Base-by-base conservation (phyloP, 1,284 basidiomycete species). In the Nidula niveotomentosa region DNA sequence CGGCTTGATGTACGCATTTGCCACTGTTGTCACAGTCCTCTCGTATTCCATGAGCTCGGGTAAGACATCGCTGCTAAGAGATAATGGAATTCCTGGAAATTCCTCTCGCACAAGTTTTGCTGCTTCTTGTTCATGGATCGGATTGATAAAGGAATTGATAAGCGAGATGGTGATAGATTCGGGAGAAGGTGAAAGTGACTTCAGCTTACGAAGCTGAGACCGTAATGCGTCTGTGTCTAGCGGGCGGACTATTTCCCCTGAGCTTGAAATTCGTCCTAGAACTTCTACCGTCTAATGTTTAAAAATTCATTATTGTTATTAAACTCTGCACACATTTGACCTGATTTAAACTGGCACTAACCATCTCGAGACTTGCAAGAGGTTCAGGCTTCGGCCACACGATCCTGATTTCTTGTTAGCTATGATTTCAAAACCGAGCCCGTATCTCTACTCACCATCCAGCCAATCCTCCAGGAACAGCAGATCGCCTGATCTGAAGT, bases 41-140 rank as follows among this genome's bases (percentile, higher is more conserved):
- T 70, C 69, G 43, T 69, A 70, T 53, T 69, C 68, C 58, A 65
- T 66, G 35, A 70, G 55, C 51, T 70, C 69, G 3, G 68, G 66
- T 2, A 69, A 54, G 35, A 70, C 57, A 13, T 66, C 60, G 44
- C 57, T 58, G 10, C 62, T 65, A 7, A 69, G 55, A 1, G 65
- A 66, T n/a, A 69, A 48, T 1, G 69, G 68, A 9, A 68, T 44
- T 33, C 59, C 59, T 0, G 69, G 65, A 37, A 70, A 61, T 36
- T 68, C 62, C 3, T 59, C 46, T 23, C 53, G 54, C 2, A 68
- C 45, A 18, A 66, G 44, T 9, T 56, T 54, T 9, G 61, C 60
- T 17, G 62, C 65, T 13, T 58, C 62, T 6, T 54, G 57, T 53
- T 70, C 67, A 48, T 70, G 69, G 3, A 44, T 35, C 6, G 66